Evolutionary conservation across 2,329 filamentous ascomycete genomes (phyloP), one percentile per base, ranked within the genome.

Genomic region (Fusarium xyrophilum): DNA sequence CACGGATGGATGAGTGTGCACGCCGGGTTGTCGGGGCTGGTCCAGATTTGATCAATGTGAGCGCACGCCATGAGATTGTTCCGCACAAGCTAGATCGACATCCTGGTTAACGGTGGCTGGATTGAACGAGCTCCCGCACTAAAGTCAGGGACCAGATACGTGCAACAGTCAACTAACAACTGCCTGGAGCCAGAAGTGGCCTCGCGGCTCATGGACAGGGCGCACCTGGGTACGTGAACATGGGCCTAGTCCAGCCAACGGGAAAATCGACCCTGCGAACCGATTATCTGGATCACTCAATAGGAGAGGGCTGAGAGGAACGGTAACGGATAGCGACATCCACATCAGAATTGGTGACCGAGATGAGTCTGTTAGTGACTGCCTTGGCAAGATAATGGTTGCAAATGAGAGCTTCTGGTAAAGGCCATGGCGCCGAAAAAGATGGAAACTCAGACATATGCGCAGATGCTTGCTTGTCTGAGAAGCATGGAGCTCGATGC

Each of bases 91-190:
- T 51, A 56, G 69, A 72, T 73, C 68, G 56, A 67, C 61, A 65
- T 58, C 61, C 60, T 69, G 63, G 61, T 64, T 68, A 60, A 63
- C 52, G 68, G 71, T 74, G 63, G 72, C 70, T 74, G 61, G 51
- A 60, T 35, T 57, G 44, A 56, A 58, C 47, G 64, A 65, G 67
- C 56, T 61, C 56, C 61, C 65, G 69, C 71, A 65, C 65, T 66
- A 46, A 65, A 42, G 46, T 48, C 47, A 44, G 54, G 42, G 56
- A 60, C 60, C 44, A 65, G 58, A 55, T 55, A 47, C 54, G 36
- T 65, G 51, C 59, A 56, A 65, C 42, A 28, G 39, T 55, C 61
- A 58, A 52, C 46, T 63, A 61, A 55, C 39, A 65, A 48, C 27
- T 47, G 54, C 55, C 47, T 65, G 60, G 27, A 42, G 47, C 54